phyloP scores from a whole-genome alignment of 73 alveolate genomes.

The Durusdinium trenchii region DNA sequence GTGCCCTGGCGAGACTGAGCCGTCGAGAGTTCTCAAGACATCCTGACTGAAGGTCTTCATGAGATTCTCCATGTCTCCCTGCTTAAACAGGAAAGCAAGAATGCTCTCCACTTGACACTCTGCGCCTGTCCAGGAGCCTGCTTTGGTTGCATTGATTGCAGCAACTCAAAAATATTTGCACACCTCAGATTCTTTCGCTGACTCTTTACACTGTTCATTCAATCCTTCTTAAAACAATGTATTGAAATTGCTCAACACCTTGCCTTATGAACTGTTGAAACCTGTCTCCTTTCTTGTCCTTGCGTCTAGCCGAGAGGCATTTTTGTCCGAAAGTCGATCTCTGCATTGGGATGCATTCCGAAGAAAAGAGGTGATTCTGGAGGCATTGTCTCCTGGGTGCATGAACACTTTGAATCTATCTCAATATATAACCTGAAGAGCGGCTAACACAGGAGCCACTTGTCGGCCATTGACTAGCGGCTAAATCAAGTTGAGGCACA shows the following conservation, averaged over 20 bases:
- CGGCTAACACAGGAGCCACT: not conserved
- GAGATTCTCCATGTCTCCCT: not conserved
- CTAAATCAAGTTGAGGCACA: slow-evolving; percentile 72
- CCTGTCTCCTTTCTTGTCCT: too few relatives aligned
- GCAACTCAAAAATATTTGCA: slow-evolving; percentile 32
- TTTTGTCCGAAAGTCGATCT: slow-evolving; percentile 99
- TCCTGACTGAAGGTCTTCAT: not conserved
- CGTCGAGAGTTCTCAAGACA: not conserved
- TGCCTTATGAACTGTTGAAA: too few relatives aligned
- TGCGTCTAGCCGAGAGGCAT: not conserved
- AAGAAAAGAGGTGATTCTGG: slow-evolving; percentile 98
- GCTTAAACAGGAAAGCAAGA: not conserved
- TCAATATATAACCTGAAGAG: not conserved
- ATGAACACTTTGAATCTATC: not conserved
- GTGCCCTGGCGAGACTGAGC: not conserved
- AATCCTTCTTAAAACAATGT: too few relatives aligned
- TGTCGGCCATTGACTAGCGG: not conserved
- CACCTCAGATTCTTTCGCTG: slow-evolving; percentile 39
- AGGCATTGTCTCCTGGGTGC: slow-evolving; percentile 97
- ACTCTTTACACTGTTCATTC: not conserved
- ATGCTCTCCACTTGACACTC: not conserved
- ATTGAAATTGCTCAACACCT: too few relatives aligned
- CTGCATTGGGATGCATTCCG: slow-evolving; percentile 99
- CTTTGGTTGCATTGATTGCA: slow-evolving; percentile 68
- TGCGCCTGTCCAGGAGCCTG: slow-evolving; percentile 53